Evolutionary conservation across 2,329 filamentous ascomycete genomes (phyloP), one percentile per base, ranked within the genome.

Genomic region (Ophiocordyceps camponoti-saundersi): DNA sequence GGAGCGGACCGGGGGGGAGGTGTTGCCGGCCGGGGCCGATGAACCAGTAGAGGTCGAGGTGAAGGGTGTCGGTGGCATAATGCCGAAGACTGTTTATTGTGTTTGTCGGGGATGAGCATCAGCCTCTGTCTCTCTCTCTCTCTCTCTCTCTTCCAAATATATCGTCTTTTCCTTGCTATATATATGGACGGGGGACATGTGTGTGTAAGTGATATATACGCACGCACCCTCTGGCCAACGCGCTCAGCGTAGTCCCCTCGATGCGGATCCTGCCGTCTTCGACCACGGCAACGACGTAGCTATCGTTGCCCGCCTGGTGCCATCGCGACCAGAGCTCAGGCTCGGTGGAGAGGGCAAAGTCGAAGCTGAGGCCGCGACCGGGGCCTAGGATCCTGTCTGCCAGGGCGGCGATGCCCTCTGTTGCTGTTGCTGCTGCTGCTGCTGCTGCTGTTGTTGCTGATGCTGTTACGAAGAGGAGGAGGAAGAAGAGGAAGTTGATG

Each of bases 31-130:
- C 39, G 6, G 30, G 43, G 12, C 53, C 47, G n/a, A 50, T 47
- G 23, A 51, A 53, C 47, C 50, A 53, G 41, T 50, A 53, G 16
- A 50, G 48, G 23, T 55, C 53, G 22, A 53, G 39, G 5, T 53
- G 45, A 36, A 55, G 47, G 8, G 43, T 48, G 7, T 54, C 46
- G 6, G 44, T 52, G 22, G 53, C 52, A 44, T 55, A 55, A 26
- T 54, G 53, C 11, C 53, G 48, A 34, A 55, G 46, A 43, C 46
- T 52, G 20, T n/a, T 16, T 12, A n/a, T 15, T 7, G 16, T 18
- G 34, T 0, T 20, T 8, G 32, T 1, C 13, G 16, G n/a, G 7
- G 18, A 26, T 13, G 23, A 26, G 8, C 8, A 26, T 26, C 23
- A 26, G 23, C 23, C 23, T 26, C 8, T 4, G 5, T 26, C 23